These are phyloP conservation scores for Fomitopsis palustris DNA, from an alignment of 1,284 basidiomycete species.

Conservation along the genomic window DNA sequence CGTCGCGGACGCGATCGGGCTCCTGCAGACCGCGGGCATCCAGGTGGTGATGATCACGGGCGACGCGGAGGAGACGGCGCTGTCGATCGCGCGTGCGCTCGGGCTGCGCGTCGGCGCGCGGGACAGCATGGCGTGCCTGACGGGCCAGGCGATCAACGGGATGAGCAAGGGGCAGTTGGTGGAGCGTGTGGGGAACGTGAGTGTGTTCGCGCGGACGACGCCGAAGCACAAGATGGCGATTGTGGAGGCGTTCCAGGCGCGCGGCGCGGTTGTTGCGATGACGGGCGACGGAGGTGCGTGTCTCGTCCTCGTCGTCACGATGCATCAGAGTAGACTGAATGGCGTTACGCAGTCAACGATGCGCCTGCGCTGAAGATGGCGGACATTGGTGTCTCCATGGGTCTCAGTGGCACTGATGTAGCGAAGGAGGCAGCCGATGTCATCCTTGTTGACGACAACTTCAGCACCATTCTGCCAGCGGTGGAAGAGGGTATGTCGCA, in stretches of 20 bases:
- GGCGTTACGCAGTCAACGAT: constrained; percentile 74
- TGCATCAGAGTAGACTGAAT: background rate
- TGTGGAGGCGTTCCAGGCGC: constrained; percentile 86
- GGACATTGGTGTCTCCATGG: constrained; percentile 98
- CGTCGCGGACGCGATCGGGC: constrained; percentile 83
- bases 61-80: constrained; percentile 88
- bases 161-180: constrained; percentile 78
- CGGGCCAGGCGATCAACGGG: constrained; percentile 85
- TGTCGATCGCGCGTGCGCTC: constrained; percentile 87
- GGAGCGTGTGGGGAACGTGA: constrained; percentile 80
- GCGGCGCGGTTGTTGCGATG: constrained; percentile 94
- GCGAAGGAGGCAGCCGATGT: constrained; percentile 98
- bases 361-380: constrained; percentile 97
- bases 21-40: constrained; percentile 83
- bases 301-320: background rate
- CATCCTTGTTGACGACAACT: constrained; percentile 97
- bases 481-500: constrained; percentile 82
- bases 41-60: constrained; percentile 99
- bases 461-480: constrained; percentile 90
- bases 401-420: constrained; percentile 94
- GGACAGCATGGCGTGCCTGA: constrained; percentile 50
- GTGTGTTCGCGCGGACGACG: constrained; percentile 93
- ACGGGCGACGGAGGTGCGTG: constrained; percentile 84
- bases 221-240: constrained; percentile 98
- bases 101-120: constrained; percentile 65